Percentiles rank a stretch among this genome's conserved stretches.
These are phyloP conservation scores for Fusarium dlaminii DNA, from an alignment of 2,329 filamentous ascomycete species.

Conservation along the genomic window DNA sequence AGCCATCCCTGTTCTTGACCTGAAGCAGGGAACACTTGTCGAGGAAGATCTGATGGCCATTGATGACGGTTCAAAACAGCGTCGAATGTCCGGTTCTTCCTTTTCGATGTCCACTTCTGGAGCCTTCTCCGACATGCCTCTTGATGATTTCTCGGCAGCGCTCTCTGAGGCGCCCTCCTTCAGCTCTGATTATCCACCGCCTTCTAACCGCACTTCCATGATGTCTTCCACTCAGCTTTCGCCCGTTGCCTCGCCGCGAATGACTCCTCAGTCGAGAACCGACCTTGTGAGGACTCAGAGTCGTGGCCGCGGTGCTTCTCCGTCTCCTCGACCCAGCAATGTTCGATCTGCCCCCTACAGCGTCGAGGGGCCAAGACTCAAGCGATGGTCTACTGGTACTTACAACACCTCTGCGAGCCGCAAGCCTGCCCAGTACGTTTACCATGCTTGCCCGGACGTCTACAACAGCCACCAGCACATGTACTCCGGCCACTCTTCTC, in stretches of 20 bases:
- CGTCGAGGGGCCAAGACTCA: conserved; percentile 72
- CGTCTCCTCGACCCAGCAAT: conserved; percentile 71
- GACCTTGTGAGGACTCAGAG: conserved; percentile 72
- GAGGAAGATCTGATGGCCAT: conserved; percentile 63
- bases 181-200: conserved; percentile 71
- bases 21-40: conserved; percentile 60
- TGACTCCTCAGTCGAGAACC: conserved; percentile 68
- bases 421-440: conserved; percentile 69
- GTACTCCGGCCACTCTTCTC: conserved; percentile 52
- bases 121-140: conserved; percentile 73
- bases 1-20: conserved; percentile 68
- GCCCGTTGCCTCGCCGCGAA: conserved; percentile 75
- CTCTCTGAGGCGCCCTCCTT: conserved; percentile 75
- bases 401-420: conserved; percentile 67
- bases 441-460: conserved; percentile 68
- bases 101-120: conserved; percentile 77
- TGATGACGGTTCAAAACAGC: conserved; percentile 63
- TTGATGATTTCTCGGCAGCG: conserved; percentile 75
- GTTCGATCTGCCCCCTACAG: conserved; percentile 76
- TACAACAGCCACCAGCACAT: conserved; percentile 67
- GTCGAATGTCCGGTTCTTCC: conserved; percentile 77
- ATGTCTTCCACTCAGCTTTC: conserved; percentile 77
- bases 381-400: conserved; percentile 82
- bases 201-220: conserved; percentile 74
- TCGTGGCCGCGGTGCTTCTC: conserved; percentile 72